Base-by-base conservation (phyloP, 2,329 filamentous ascomycete genomes). In the Tolypocladium cylindrosporum region DNA sequence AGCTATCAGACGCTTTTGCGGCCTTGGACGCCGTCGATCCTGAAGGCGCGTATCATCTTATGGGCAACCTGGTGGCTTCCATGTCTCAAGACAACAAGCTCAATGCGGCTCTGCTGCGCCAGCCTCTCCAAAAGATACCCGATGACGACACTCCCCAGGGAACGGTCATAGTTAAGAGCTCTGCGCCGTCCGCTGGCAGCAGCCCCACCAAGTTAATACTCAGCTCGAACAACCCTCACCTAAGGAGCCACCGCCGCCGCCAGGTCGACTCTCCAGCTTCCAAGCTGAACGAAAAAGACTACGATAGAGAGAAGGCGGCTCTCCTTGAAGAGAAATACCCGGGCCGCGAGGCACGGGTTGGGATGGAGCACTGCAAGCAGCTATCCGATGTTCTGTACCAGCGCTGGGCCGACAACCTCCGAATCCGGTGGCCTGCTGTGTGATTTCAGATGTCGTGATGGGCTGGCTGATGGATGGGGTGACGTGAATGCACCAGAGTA, bases 311-410 rank as follows among this genome's bases (percentile, higher is more conserved):
- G 57, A 81, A 75, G 65, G 69, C 75, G 31, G 71, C 73, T 2
- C 62, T 82, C 1, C 63, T 83, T 11, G 77, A 81, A 63, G 72
- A 77, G 19, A 82, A 78, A 64, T 83, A 81, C 57, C 82, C 82
- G 1, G 81, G 81, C 1, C 77, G 79, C 43, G 75, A 80, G 56
- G 68, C 80, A 2, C 73, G 74, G 53, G 81, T 85, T 1, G 93
- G 91, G 2, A 93, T 97, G 90, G 92, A 97, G 72, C 93, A 97
- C 73, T 89, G 88, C 63, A 90, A 91, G 68, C 85, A 96, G 69
- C 79, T 97, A 42, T 90, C 90, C 1, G 91, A 97, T 70, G 90
- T 96, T 24, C 81, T 99, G 24, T 97, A 97, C 74, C 85, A 87
- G 19, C 84, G 93, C 50, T 99, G 94, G 94, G 85, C 87, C 3